These are phyloP conservation scores for Coemansia sp. DNA, from an alignment of 192 early-diverging fungal species.

Conservation along the genomic window DNA sequence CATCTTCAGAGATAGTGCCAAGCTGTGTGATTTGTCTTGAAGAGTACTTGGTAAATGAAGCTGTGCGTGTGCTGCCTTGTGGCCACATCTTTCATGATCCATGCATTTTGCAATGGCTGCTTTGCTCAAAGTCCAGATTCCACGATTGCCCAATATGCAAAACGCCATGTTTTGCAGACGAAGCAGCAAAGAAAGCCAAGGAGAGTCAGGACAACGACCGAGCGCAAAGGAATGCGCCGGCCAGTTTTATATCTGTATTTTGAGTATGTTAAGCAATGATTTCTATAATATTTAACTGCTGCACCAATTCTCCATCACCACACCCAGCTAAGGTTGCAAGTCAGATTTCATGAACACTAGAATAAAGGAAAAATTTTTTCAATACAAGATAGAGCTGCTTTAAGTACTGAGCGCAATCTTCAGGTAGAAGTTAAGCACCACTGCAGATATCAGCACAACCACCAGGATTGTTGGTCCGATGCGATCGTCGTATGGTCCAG, in stretches of 20 bases:
- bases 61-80: slow-evolving; percentile 63
- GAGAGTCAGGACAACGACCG: slow-evolving; percentile 12
- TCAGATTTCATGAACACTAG: no score
- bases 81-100: slow-evolving; percentile 63
- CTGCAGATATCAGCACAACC: slow-evolving; percentile 62
- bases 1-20: slow-evolving; percentile 8
- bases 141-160: slow-evolving; percentile 53
- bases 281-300: no score
- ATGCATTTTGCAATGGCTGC: slow-evolving; percentile 59
- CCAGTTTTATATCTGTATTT: slow-evolving; percentile 23
- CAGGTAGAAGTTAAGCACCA: slow-evolving; percentile 73
- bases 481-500: slow-evolving; percentile 75
- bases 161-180: slow-evolving; percentile 27
- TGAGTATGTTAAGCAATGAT: slow-evolving; percentile 1
- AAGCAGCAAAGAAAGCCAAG: slow-evolving; percentile 23
- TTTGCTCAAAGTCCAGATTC: slow-evolving; percentile 29
- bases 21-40: slow-evolving; percentile 70
- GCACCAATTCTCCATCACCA: no score
- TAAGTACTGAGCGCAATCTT: no score
- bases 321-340: no score
- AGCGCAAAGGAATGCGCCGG: not conserved
- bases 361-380: not conserved
- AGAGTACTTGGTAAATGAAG: slow-evolving; percentile 57
- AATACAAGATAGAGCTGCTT: not conserved
- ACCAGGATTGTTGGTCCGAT: slow-evolving; percentile 72